Evolutionary conservation across 2,329 filamentous ascomycete species (phyloP).

Genomic region (Aspergillus jensenii): DNA sequence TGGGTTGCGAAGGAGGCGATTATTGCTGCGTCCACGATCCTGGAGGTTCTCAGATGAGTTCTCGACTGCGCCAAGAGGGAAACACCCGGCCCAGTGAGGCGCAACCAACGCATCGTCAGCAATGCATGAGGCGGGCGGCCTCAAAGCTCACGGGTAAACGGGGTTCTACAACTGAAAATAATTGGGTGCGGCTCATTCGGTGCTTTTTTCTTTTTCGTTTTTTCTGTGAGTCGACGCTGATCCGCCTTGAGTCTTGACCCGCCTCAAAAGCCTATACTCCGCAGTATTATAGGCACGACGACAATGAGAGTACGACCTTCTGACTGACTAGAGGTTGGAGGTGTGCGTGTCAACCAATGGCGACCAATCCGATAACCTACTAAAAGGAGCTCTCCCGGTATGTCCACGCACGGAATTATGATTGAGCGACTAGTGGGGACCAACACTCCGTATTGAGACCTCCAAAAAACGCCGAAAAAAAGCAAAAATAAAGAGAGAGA

Average conservation of each 20-base stretch:
- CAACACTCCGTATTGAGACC: not conserved
- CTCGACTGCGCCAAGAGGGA: slow-evolving; percentile 14
- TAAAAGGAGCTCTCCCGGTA: not conserved
- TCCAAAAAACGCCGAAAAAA: not conserved
- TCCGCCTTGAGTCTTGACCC: slow-evolving; percentile 4
- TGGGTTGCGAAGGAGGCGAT: not conserved
- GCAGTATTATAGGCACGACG: slow-evolving; percentile 1
- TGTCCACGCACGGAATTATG: slow-evolving; percentile 4
- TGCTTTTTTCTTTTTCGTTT: slow-evolving; percentile 12
- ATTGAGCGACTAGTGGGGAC: not conserved
- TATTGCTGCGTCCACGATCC: not conserved
- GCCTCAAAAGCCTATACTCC: slow-evolving; percentile 1
- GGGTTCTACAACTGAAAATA: slow-evolving; percentile 4
- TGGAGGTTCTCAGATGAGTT: not conserved
- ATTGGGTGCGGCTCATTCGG: slow-evolving; percentile 25
- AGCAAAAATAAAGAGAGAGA: no score
- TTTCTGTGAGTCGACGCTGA: not conserved
- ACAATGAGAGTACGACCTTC: not conserved
- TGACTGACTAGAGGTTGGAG: not conserved
- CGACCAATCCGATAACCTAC: not conserved
- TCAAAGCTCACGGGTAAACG: not conserved
- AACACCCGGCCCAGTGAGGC: slow-evolving; percentile 15
- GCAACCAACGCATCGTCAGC: slow-evolving; percentile 15
- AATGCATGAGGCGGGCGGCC: not conserved
- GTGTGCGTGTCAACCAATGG: not conserved